These are phyloP conservation scores for Globisporangium abappressorium DNA, from an alignment of 352 stramenopile genomes.

Conservation along the genomic window DNA sequence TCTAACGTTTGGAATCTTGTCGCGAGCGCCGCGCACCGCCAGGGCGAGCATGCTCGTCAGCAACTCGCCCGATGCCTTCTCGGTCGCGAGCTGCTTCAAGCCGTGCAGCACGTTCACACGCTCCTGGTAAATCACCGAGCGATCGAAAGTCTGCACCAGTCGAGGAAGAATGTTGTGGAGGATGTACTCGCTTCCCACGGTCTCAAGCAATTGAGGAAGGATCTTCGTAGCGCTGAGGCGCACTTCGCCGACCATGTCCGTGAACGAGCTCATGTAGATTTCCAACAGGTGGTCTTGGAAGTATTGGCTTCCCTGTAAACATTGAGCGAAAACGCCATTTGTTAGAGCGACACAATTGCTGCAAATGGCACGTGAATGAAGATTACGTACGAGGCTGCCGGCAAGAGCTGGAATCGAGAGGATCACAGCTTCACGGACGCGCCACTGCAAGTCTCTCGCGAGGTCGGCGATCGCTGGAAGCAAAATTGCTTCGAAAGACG, in stretches of 20 bases:
- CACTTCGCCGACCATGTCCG: conserved; percentile 93
- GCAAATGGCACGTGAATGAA: not conserved
- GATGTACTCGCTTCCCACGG: conserved; percentile 79
- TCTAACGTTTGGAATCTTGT: conserved; percentile 89
- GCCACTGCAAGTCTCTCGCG: conserved; percentile 92
- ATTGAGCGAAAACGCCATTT: not conserved
- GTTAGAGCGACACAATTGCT: not conserved
- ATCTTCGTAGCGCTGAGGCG: conserved; percentile 92
- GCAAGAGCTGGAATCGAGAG: conserved; percentile 89
- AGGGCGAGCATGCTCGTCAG: conserved; percentile 59
- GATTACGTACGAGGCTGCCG: conserved; percentile 70
- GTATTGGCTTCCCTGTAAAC: conserved; percentile 57
- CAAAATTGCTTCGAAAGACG: conserved; percentile 76
- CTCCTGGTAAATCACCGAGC: conserved; percentile 86
- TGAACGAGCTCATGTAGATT: conserved; percentile 90
- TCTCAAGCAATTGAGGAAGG: conserved; percentile 66
- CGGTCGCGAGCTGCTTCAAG: conserved; percentile 66
- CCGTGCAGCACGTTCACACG: conserved; percentile 82
- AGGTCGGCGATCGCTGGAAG: conserved; percentile 89
- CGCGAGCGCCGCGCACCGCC: conserved; percentile 65
- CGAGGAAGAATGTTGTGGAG: conserved; percentile 81
- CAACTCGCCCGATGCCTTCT: conserved; percentile 73
- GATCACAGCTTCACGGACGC: conserved; percentile 91
- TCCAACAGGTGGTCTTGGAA: conserved; percentile 86
- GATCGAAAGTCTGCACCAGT: conserved; percentile 79